Conservation (phyloP, 2,329 filamentous ascomycete genomes). For the Exophiala lecanii-corni region DNA sequence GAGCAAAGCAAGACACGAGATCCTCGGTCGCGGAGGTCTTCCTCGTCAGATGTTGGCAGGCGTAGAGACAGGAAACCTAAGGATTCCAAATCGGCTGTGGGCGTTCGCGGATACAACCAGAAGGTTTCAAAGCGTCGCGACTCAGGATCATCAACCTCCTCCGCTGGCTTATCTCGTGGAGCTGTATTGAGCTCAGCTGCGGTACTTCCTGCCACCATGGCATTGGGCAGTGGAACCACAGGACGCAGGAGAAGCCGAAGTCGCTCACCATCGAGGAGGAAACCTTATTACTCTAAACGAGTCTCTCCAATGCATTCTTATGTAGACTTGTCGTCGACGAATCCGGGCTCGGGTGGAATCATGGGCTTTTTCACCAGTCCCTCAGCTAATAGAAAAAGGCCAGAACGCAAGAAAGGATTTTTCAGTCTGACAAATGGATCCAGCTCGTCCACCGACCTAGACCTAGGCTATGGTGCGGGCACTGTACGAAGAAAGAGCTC, state of each 20-base stretch:
- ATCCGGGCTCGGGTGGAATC: slow-evolving; percentile 52
- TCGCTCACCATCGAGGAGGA: slow-evolving; percentile 33
- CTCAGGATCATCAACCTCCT: slow-evolving; percentile 20
- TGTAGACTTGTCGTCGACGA: slow-evolving; percentile 61
- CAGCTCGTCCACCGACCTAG: slow-evolving; percentile 63
- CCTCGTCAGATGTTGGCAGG: slow-evolving; percentile 36
- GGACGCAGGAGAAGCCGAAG: slow-evolving; percentile 30
- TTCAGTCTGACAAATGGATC: slow-evolving; percentile 60
- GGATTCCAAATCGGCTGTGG: slow-evolving; percentile 11
- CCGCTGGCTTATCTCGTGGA: slow-evolving; percentile 21
- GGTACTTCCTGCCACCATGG: slow-evolving; percentile 33
- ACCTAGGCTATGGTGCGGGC: slow-evolving; percentile 63
- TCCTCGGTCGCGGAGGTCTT: slow-evolving; percentile 31
- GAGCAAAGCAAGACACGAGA: slow-evolving; percentile 33
- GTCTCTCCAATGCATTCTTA: slow-evolving; percentile 58
- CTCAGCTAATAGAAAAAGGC: slow-evolving; percentile 49
- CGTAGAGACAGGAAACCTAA: slow-evolving; percentile 31
- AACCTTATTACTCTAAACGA: slow-evolving; percentile 30
- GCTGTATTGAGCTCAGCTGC: slow-evolving; percentile 36
- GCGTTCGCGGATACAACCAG: neutral
- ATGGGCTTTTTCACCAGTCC: slow-evolving; percentile 60
- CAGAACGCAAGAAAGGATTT: slow-evolving; percentile 41
- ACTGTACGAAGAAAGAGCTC: slow-evolving; percentile 36
- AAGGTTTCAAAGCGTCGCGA: slow-evolving; percentile 7
- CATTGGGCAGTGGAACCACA: slow-evolving; percentile 33